These are phyloP conservation scores for Neoboletus subvelutipes DNA, from an alignment of 768 basidiomycete genomes.

Conservation along the genomic window DNA sequence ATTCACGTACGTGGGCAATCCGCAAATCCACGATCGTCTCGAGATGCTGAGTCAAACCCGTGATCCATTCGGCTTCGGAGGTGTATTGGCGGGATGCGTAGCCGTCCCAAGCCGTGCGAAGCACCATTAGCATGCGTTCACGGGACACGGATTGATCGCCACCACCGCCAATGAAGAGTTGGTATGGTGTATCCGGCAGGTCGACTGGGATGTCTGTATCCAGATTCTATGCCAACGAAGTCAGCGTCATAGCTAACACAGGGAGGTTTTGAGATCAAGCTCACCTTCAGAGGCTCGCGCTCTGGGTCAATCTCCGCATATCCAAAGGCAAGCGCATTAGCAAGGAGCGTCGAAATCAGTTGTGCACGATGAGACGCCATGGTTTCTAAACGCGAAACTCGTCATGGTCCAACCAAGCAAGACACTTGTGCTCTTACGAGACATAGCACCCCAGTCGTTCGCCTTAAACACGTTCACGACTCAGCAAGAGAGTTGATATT, in stretches of 20 bases:
- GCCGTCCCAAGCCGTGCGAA: constrained; percentile 20
- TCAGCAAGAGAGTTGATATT: neutral
- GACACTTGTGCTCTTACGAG: constrained; percentile 41
- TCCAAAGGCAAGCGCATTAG: constrained; percentile 49
- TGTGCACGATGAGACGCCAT: constrained; percentile 50
- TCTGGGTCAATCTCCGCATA: constrained; percentile 45
- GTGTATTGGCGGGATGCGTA: constrained; percentile 19
- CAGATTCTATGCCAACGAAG: constrained; percentile 41
- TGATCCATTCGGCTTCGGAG: constrained; percentile 38
- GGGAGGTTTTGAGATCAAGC: fast-evolving
- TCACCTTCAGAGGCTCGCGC: constrained; percentile 51
- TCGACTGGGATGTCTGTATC: constrained; percentile 47
- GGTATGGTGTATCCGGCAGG: constrained; percentile 35
- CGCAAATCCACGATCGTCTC: constrained; percentile 41
- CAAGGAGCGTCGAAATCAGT: constrained; percentile 40
- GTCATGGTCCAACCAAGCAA: neutral
- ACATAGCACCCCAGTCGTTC: constrained; percentile 65
- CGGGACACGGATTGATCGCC: constrained; percentile 18
- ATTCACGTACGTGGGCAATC: constrained; percentile 46
- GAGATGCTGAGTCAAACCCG: constrained; percentile 39
- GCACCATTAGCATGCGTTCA: constrained; percentile 9
- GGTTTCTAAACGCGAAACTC: constrained; percentile 37
- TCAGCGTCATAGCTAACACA: neutral
- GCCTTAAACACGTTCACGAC: constrained; percentile 34
- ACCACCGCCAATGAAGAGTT: constrained; percentile 34